Conservation (phyloP, 441 rosid species). For the Syzygium syzygioides region DNA sequence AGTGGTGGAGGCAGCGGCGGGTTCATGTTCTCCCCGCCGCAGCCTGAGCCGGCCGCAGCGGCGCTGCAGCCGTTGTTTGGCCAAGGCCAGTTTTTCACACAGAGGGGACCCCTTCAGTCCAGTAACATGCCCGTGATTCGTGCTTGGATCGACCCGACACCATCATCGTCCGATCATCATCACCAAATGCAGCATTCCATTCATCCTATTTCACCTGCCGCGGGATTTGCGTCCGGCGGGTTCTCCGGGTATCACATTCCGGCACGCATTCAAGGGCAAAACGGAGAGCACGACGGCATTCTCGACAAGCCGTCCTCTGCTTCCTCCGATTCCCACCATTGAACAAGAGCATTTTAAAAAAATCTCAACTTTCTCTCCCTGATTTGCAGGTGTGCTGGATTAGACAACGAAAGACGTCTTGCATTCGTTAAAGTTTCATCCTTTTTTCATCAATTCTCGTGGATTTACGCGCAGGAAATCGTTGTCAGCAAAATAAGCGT, state of each 20-base stretch:
- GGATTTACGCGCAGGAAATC: not conserved
- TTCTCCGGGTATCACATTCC: conserved; percentile 77
- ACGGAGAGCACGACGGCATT: conserved; percentile 70
- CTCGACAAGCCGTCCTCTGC: conserved; percentile 73
- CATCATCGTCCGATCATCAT: conserved; percentile 23
- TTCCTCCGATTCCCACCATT: conserved; percentile 84
- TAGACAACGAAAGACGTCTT: conserved; percentile 1
- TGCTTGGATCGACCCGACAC: conserved; percentile 74
- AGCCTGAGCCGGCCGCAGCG: conserved; percentile 20
- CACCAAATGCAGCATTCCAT: conserved; percentile 25
- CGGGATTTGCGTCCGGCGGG: conserved; percentile 57
- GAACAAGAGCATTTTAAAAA: conserved; percentile 14
- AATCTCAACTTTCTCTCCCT: conserved; percentile 17
- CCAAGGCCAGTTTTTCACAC: conserved; percentile 59
- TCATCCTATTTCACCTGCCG: conserved; percentile 43
- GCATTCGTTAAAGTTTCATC: not conserved
- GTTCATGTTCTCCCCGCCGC: conserved; percentile 39
- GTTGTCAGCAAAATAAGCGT: not conserved
- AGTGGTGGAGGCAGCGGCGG: conserved; percentile 41
- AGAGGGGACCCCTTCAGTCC: conserved; percentile 99
- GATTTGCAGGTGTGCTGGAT: conserved; percentile 31
- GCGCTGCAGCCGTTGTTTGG: conserved; percentile 47
- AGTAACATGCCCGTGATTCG: conserved; percentile 77
- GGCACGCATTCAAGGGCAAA: conserved; percentile 81
- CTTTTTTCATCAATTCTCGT: not conserved